Evolutionary conservation across 345 rosid species (phyloP), one percentile per base, ranked within the genome.

Genomic region (Lepidium sativum): DNA sequence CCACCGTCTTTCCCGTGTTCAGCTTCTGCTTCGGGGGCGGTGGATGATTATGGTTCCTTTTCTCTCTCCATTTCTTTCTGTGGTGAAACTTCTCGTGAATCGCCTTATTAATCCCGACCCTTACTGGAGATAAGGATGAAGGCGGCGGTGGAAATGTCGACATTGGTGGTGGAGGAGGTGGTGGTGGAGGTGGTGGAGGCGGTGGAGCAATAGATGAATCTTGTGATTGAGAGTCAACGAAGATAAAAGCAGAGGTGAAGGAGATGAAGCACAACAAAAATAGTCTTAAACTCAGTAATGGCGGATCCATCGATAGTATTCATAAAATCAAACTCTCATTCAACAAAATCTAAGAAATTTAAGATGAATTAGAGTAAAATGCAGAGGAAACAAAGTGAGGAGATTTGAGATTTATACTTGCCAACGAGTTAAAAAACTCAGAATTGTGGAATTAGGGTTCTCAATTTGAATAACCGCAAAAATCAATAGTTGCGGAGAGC

Each of bases 1-100:
- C 98, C 66, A 92, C 73, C 71, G 74, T 85, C 76, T 92, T 77
- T 66, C 96, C 96, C 0, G 63, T 61, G 69, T 92, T 89, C 50
- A 81, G 60, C 73, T 74, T 69, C 35, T 69, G 65, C 12, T 67
- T 67, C 8, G 62, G 67, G 1, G 74, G 71, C 33, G 54, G 75
- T 5, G 58, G 67, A 1, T 65, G 70, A 0, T 50, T 34, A 11
- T 12, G 64, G 23, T 59, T 59, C 18, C 29, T 68, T 60, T 56
- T 43, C 43, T 38, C 52, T 11, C 63, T 33, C 67, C 74, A 53
- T 20, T 58, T 55, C 43, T 3, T 66, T 7, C 37, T 47, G 4
- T 32, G 41, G 40, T 47, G 51, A 45, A 29, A 32, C 37, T 71
- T 65, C 52, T 65, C 59, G 44, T 57, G 60, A 35, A 34, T 34